Evolutionary conservation across 176 grass and related monocot genomes (phyloP).

Genomic region (Olyra latifolia): DNA sequence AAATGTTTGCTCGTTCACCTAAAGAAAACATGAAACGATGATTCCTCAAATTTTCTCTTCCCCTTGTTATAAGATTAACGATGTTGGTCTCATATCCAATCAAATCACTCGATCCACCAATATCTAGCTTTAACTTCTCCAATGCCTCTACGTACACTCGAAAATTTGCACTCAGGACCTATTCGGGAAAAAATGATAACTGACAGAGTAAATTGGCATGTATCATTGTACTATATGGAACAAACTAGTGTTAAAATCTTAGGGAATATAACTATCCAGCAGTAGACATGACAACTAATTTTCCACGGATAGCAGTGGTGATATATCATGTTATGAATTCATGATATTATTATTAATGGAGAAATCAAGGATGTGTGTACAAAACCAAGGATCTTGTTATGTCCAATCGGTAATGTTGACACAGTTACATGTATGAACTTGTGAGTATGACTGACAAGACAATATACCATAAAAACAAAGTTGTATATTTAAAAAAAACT

Average conservation of each 20-base stretch:
- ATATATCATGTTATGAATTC: conserved; percentile 1
- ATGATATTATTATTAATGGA: background rate
- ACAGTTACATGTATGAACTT: background rate
- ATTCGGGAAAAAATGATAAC: conserved; percentile 26
- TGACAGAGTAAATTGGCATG: background rate
- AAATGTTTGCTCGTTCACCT: conserved; percentile 81
- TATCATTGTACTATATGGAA: background rate
- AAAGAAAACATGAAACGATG: conserved; percentile 78
- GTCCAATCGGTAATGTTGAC: background rate
- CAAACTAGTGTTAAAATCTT: background rate
- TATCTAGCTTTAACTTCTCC: conserved; percentile 63
- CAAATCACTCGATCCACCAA: conserved; percentile 56
- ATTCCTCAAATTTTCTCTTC: conserved; percentile 60
- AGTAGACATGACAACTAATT: background rate
- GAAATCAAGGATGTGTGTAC: background rate
- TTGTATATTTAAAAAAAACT: background rate
- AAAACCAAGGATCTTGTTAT: background rate
- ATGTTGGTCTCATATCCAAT: conserved; percentile 58
- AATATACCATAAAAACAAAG: background rate
- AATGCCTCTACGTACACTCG: conserved; percentile 78
- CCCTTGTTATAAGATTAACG: conserved; percentile 59
- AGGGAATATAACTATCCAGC: background rate
- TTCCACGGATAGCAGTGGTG: background rate
- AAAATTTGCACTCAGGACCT: conserved; percentile 76
- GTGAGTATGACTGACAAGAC: background rate